Evolutionary conservation across 2,329 filamentous ascomycete species (phyloP).

Genomic region (Cercospora brassicicola): DNA sequence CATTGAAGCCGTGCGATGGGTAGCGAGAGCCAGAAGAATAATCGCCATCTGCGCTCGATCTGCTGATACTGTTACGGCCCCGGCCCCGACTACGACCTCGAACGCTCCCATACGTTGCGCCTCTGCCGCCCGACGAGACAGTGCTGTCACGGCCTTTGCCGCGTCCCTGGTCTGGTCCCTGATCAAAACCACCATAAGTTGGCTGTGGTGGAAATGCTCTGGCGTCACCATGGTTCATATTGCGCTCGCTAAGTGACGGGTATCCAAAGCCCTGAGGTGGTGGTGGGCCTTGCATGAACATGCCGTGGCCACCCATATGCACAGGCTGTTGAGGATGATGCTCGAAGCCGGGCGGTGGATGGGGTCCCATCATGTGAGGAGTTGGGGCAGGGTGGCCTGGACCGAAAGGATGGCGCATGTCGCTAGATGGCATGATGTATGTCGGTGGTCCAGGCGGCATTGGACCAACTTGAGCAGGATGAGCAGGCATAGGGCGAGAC

Average conservation of each 20-base stretch:
- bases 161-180: background rate
- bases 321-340: background rate
- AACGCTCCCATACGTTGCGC: background rate
- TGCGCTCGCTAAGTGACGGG: constrained; percentile 1
- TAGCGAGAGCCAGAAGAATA: constrained; percentile 2
- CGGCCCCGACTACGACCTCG: constrained; percentile 12
- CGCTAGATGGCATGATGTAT: background rate
- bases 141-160: constrained; percentile 15
- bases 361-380: background rate
- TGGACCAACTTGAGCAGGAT: background rate
- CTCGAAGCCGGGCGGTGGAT: constrained; percentile 5
- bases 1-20: constrained; percentile 13
- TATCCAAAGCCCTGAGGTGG: background rate
- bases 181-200: background rate
- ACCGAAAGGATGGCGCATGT: background rate
- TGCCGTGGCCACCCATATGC: background rate
- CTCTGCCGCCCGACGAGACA: constrained; percentile 9
- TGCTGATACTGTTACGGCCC: constrained; percentile 14
- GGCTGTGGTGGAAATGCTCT: background rate
- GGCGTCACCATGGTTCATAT: constrained; percentile 4
- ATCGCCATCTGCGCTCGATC: constrained; percentile 3
- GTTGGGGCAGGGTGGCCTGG: background rate
- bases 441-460: constrained; percentile 9
- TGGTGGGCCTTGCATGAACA: constrained; percentile 3
- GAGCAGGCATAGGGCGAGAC: background rate